Evolutionary conservation across 345 rosid species (phyloP), one percentile per base, ranked within the genome.

Genomic region (Arabis alpina): DNA sequence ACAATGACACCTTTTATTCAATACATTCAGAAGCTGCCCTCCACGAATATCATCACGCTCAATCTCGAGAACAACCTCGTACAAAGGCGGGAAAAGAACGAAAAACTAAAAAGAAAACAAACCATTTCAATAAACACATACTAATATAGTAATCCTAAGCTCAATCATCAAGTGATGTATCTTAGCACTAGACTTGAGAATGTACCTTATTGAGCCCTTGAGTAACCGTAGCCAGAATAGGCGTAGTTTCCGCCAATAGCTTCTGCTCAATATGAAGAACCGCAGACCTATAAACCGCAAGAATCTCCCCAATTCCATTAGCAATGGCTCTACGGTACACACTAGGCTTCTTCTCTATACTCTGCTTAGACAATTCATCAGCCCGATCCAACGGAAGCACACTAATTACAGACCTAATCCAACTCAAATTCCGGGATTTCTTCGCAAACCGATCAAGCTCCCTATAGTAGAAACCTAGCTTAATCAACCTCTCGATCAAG

Each of bases 31-130:
- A 60, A 93, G 98, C 71, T 87, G 86, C 28, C 98, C 97, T 66
- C 97, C 98, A 52, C 91, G 89, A 44, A 91, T 82, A 79, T 89
- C 96, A 56, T 86, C 90, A 9, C 90, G 93, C 85, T 91, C 97
- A 60, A 87, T 86, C 92, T 93, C 96, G 11, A 84, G 76, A 81
- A 93, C 78, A 61, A 91, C 94, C 82, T 93, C 98, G 41, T 86
- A 86, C 4, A 93, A 68, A 0, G 98, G 98, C 8, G 97, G 97
- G 75, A 91, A 80, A 64, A 93, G 88, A 61, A 87, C 82, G 73
- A 87, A 89, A 81, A 93, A 93, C 98, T 91, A 85, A 57, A 12
- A 37, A 60, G 2, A 70, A 16, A 58, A 23, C 32, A 58, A 47
- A 60, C 34, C 2, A 34, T 51, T 47, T 24, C 44, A 64, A n/a